A percentile compares a stretch with the other conserved stretches of the same genome.
Conservation (phyloP, 352 stramenopile genomes). For the Phytophthora aleatoria region DNA sequence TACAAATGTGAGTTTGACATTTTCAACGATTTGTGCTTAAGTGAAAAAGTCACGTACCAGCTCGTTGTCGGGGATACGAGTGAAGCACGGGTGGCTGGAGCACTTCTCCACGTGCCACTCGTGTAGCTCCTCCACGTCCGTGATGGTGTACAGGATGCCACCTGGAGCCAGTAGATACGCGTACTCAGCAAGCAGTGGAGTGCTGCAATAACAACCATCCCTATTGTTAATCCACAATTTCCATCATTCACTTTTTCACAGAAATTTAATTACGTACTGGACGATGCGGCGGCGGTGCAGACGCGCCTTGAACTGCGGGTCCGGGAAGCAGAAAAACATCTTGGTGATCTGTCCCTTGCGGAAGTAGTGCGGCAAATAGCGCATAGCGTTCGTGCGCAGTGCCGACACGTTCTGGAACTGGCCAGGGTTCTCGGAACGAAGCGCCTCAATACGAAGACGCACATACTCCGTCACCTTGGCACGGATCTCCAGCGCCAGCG, state of each 20-base stretch:
- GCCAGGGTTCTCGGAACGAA: constrained; percentile 76
- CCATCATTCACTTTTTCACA: not conserved
- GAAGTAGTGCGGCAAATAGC: constrained; percentile 88
- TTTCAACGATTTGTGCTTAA: not conserved
- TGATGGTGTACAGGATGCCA: constrained; percentile 98
- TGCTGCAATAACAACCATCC: constrained; percentile 48
- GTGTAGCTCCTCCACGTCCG: constrained; percentile 98
- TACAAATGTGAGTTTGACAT: not conserved
- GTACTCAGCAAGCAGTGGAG: constrained; percentile 96
- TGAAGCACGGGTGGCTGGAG: constrained; percentile 93
- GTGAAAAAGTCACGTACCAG: constrained; percentile 47
- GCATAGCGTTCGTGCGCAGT: constrained; percentile 97
- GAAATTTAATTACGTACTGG: constrained; percentile 48
- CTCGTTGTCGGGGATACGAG: constrained; percentile 86
- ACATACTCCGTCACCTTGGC: constrained; percentile 95
- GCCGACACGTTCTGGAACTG: constrained; percentile 96
- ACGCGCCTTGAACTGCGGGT: constrained; percentile 99
- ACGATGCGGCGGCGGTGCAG: constrained; percentile 96
- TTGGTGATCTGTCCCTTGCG: constrained; percentile 91
- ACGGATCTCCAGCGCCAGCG: constrained; percentile 97
- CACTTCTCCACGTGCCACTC: constrained; percentile 97
- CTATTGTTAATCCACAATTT: constrained; percentile 3
- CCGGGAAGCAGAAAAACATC: constrained; percentile 99
- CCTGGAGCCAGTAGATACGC: constrained; percentile 93
- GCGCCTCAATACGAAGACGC: constrained; percentile 88